Percentiles rank a stretch among this genome's conserved stretches.
These are phyloP conservation scores for Exophiala sideris DNA, from an alignment of 2,329 filamentous ascomycete species.

Conservation along the genomic window DNA sequence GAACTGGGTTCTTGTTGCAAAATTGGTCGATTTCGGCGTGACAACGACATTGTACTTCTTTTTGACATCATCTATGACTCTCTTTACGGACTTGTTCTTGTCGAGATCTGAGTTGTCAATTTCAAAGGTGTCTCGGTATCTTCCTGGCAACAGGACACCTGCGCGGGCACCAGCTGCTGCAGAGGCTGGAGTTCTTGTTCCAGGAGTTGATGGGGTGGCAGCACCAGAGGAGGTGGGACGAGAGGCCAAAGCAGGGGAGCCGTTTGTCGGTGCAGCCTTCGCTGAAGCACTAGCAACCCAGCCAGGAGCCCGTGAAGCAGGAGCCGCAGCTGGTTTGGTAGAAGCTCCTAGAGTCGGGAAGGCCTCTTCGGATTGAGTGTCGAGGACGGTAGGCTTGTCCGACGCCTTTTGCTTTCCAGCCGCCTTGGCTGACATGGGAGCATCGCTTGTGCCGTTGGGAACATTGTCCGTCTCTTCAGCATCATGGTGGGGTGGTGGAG, in stretches of 20 bases:
- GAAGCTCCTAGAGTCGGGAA: conserved; percentile 85
- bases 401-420: conserved; percentile 63
- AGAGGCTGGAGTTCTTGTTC: conserved; percentile 47
- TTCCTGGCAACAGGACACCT: conserved; percentile 62
- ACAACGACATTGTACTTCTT: conserved; percentile 84
- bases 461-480: conserved; percentile 31
- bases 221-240: conserved; percentile 54
- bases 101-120: conserved; percentile 74
- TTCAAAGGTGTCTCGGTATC: conserved; percentile 71
- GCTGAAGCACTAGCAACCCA: conserved; percentile 45
- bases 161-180: conserved; percentile 33
- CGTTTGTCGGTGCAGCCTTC: conserved; percentile 43
- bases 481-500: conserved; percentile 46
- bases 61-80: conserved; percentile 86
- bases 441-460: conserved; percentile 46
- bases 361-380: conserved; percentile 83
- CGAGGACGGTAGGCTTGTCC: conserved; percentile 53
- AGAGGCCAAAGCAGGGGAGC: conserved; percentile 51
- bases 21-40: conserved; percentile 65
- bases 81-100: conserved; percentile 74
- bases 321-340: conserved; percentile 67
- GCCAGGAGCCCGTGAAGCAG: conserved; percentile 67
- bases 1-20: conserved; percentile 71
- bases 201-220: conserved; percentile 61
- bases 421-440: conserved; percentile 59